phyloP scores from a whole-genome alignment of 768 basidiomycete species.

The Xerocomellus amylosporus region DNA sequence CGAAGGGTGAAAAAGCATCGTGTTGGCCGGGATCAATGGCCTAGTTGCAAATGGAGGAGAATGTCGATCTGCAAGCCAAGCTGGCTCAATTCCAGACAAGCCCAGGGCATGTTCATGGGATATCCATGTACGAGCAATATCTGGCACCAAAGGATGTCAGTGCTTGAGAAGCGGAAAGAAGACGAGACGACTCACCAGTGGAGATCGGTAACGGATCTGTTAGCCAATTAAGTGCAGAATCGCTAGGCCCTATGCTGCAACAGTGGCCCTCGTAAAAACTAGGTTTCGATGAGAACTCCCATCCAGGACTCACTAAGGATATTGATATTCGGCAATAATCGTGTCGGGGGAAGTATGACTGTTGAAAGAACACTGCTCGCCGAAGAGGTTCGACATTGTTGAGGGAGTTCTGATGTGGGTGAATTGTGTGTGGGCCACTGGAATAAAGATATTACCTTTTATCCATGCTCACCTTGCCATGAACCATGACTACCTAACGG shows the following conservation, averaged over 20 bases:
- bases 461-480: not conserved
- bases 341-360: not conserved
- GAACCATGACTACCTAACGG: not conserved
- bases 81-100: not conserved
- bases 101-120: not conserved
- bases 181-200: not conserved
- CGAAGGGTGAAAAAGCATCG: not conserved
- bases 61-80: not conserved
- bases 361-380: not conserved
- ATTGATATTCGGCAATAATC: not conserved
- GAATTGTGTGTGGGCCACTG: not conserved
- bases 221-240: not conserved
- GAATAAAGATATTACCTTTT: conserved; percentile 8
- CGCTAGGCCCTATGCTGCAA: not conserved
- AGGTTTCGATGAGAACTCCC: not conserved
- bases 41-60: not conserved
- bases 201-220: not conserved
- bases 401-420: not conserved
- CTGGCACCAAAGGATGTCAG: conserved; percentile 2
- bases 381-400: conserved; percentile 1
- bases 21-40: not conserved
- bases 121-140: not conserved
- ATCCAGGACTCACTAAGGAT: not conserved
- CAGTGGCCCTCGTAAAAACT: not conserved
- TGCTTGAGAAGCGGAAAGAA: not conserved